Percentiles rank a stretch among this genome's conserved stretches.
Conservation (phyloP, 495 filamentous ascomycete genomes). For the Haplographium delicatum region DNA sequence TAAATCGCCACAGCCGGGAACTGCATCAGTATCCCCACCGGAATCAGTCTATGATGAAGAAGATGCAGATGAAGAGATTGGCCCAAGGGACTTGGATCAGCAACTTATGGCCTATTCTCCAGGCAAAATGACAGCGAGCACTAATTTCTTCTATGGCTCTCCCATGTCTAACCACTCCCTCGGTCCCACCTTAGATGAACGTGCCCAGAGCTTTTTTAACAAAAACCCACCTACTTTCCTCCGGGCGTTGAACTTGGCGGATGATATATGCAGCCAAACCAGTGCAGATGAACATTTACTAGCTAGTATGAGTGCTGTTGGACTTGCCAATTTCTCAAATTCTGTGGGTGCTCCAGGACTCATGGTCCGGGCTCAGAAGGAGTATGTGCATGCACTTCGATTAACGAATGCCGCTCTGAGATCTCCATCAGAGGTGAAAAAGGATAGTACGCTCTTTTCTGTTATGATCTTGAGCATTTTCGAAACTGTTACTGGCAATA, state of each 20-base stretch:
- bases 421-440: conserved; percentile 47
- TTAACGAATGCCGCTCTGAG: conserved; percentile 49
- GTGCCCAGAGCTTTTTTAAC: conserved; percentile 41
- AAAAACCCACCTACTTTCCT: conserved; percentile 34
- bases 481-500: conserved; percentile 46
- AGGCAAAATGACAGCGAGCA: too few species aligned
- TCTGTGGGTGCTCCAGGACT: conserved; percentile 32
- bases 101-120: too few species aligned
- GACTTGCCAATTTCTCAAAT: conserved; percentile 46
- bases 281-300: conserved; percentile 35
- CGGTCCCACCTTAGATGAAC: conserved; percentile 28
- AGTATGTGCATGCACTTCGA: conserved; percentile 44
- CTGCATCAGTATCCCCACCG: neutral
- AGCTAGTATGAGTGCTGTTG: conserved; percentile 43
- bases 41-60: neutral
- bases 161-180: neutral
- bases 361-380: conserved; percentile 34
- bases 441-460: conserved; percentile 57
- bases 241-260: conserved; percentile 28
- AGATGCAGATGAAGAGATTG: neutral
- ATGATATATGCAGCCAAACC: conserved; percentile 20
- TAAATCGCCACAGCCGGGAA: conserved; percentile 1
- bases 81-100: neutral
- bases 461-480: conserved; percentile 57
- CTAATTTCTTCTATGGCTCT: neutral